phyloP scores from a whole-genome alignment of 2,329 filamentous ascomycete genomes.

The Colletotrichum sp. region DNA sequence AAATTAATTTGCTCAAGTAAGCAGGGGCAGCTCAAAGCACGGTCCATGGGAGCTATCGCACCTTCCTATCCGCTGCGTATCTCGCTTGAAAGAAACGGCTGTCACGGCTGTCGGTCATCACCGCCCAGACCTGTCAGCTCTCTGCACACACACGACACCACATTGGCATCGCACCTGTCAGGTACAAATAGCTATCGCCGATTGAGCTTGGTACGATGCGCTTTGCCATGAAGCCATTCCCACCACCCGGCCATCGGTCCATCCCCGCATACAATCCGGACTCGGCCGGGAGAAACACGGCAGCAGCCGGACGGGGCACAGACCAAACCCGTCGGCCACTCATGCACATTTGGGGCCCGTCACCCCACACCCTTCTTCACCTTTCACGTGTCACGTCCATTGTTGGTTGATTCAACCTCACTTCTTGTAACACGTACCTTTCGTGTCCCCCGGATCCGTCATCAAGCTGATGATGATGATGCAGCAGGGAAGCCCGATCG shows the following conservation, averaged over 20 bases:
- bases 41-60: neutral
- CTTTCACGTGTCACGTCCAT: neutral
- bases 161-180: neutral
- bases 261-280: neutral
- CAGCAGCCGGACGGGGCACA: neutral
- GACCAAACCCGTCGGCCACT: neutral
- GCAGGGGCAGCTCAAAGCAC: neutral
- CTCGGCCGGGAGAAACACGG: neutral
- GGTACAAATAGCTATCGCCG: neutral
- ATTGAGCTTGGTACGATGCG: neutral
- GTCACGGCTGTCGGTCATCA: neutral
- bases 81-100: neutral
- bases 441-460: neutral
- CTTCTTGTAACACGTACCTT: neutral
- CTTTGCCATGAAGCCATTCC: neutral
- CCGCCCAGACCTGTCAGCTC: neutral
- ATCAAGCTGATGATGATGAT: neutral
- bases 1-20: neutral
- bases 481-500: neutral
- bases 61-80: neutral
- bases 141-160: neutral
- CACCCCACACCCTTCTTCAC: neutral
- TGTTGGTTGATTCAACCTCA: neutral
- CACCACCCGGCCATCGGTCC: neutral
- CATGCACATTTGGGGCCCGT: neutral